A percentile compares a stretch with the other conserved stretches of the same genome.
Evolutionary conservation across 2,329 filamentous ascomycete species (phyloP).

Genomic region (Fusarium brevicatenulatum): DNA sequence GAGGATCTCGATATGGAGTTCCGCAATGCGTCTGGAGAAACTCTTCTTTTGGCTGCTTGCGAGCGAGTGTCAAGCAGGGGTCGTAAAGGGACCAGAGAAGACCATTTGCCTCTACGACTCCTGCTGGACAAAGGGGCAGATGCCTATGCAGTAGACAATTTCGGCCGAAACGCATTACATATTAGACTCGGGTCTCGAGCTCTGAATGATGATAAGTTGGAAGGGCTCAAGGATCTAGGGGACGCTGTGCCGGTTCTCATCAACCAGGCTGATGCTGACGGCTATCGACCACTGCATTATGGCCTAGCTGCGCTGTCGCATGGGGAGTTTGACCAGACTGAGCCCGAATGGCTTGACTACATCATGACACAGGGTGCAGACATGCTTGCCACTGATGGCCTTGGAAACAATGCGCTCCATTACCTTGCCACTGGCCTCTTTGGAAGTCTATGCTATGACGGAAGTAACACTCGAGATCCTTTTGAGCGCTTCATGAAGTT

Average conservation of each 20-base stretch:
- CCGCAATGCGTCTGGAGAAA: slow-evolving; percentile 15
- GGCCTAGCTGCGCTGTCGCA: not conserved
- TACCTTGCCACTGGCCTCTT: slow-evolving; percentile 6
- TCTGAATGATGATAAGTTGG: not conserved
- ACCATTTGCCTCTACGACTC: not conserved
- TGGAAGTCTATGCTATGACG: not conserved
- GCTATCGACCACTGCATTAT: slow-evolving; percentile 32
- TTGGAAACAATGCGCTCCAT: slow-evolving; percentile 23
- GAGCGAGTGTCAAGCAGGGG: not conserved
- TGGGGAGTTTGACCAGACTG: not conserved
- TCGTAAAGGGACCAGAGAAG: rapidly evolving
- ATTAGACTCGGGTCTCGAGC: not conserved
- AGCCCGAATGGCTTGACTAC: slow-evolving; percentile 13
- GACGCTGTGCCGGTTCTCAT: slow-evolving; percentile 1
- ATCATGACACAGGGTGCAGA: slow-evolving; percentile 19
- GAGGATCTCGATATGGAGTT: slow-evolving; percentile 20
- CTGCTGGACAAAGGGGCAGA: slow-evolving; percentile 29
- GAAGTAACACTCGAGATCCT: not conserved
- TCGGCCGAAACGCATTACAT: slow-evolving; percentile 29
- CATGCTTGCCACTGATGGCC: slow-evolving; percentile 7
- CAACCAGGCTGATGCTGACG: slow-evolving; percentile 24
- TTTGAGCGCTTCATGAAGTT: slow-evolving; percentile 11
- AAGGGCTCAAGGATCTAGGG: slow-evolving; percentile 1
- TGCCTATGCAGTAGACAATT: slow-evolving; percentile 10
- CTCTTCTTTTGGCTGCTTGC: slow-evolving; percentile 23